Percentiles rank a stretch among this genome's conserved stretches.
Conservation (phyloP, 495 filamentous ascomycete genomes). For the Elasticomyces elasticus region DNA sequence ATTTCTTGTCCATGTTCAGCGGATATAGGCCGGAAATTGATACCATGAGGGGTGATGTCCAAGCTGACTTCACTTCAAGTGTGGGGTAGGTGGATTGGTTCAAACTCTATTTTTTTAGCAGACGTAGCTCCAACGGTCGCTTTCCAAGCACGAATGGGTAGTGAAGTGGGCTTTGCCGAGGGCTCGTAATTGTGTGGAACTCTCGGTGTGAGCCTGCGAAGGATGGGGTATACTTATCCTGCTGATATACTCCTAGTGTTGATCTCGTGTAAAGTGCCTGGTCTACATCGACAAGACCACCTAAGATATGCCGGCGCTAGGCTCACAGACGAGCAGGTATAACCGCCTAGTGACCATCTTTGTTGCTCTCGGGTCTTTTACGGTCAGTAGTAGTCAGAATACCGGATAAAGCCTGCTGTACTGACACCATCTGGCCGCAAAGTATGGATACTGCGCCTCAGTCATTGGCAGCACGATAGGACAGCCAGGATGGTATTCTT, state of each 20-base stretch:
- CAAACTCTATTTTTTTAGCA: too few species aligned
- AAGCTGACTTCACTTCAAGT: neutral
- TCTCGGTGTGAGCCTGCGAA: neutral
- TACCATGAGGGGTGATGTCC: neutral
- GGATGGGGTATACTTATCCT: neutral
- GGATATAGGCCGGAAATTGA: neutral
- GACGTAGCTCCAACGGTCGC: too few species aligned
- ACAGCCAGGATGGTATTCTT: constrained; percentile 41
- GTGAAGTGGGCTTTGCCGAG: too few species aligned
- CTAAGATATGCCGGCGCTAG: neutral
- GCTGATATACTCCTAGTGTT: too few species aligned
- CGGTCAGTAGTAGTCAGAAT: too few species aligned
- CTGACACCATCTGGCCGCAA: too few species aligned
- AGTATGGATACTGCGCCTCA: constrained; percentile 39
- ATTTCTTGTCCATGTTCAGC: neutral
- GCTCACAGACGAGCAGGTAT: constrained; percentile 19
- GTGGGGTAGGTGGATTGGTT: too few species aligned
- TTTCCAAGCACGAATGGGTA: too few species aligned
- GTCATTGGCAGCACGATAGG: constrained; percentile 44
- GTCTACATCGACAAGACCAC: too few species aligned
- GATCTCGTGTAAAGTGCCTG: too few species aligned
- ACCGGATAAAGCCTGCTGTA: too few species aligned
- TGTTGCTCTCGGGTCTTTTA: constrained; percentile 23
- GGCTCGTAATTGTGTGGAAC: neutral
- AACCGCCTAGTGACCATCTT: constrained; percentile 26